Base-by-base conservation (phyloP, 2,329 filamentous ascomycete genomes). In the Bipolaris gigantea region DNA sequence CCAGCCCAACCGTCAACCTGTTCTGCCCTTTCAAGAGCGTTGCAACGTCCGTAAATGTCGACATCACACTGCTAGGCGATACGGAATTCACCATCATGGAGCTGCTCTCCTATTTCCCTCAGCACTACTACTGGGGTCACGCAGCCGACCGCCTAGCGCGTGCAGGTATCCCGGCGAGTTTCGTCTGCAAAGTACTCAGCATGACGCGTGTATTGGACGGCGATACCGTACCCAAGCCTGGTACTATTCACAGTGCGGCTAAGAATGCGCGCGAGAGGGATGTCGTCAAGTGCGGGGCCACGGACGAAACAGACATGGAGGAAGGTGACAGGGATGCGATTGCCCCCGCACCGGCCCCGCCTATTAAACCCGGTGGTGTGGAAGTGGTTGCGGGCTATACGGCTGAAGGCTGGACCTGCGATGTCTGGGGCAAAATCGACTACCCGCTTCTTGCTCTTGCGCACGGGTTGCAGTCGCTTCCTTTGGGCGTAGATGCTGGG, bases 381-480 rank as follows among this genome's bases (percentile, higher is more conserved):
- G 39, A 49, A 19, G 15, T n/a, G 6, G 39, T 16, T 2, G 8
- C 18, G 13, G 25, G 40, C 13, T 64, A 62, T 21, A 62, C 61
- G 0, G 56, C 62, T 2, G 54, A 63, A 10, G 50, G 40, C 0
- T 66, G 64, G 64, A 21, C 25, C 0, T 52, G 57, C 33, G n/a
- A 40, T 0, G 38, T 43, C 1, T 60, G 49, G 49, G 57, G 59
- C 6, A 46, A 23, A 9, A 54, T 38, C 1, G 60, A 66, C 19
- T 66, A 66, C 18, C 64, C 64, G 2, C 47, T 66, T 4, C 55
- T 65, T 1, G 62, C 47, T 1, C 55, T 66, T 2, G 39, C 58
- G 0, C 58, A 61, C 7, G 63, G 63, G 0, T 32, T 66, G 3
- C 25, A 36, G 3, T 15, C 51, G 1, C 39, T 63, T 7, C 64